phyloP scores from a whole-genome alignment of 306 rosid genomes.

The Trichosanthes cucumerina region DNA sequence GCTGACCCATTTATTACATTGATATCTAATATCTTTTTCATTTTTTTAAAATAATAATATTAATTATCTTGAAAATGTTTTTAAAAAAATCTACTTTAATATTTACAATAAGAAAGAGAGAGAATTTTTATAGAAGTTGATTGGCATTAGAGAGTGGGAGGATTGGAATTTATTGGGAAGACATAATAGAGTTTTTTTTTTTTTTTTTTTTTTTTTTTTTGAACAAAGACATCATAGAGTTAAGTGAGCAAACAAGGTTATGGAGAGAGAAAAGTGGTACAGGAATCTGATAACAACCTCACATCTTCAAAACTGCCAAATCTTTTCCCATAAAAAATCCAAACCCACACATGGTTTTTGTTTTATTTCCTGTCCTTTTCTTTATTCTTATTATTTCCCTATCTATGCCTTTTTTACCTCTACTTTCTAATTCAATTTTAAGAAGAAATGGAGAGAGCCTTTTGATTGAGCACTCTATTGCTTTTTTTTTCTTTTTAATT shows the following conservation, averaged over 20 bases:
- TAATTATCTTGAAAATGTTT: no score
- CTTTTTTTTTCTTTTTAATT: no score
- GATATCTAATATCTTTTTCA: no score
- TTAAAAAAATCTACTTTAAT: no score
- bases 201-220: no score
- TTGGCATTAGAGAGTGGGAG: no score
- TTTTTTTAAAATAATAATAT: no score
- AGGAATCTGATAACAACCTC: constrained; percentile 26
- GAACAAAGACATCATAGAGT: background rate
- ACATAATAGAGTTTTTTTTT: constrained; percentile 1
- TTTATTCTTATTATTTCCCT: background rate
- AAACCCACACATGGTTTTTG: constrained; percentile 41
- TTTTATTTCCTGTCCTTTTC: constrained; percentile 24
- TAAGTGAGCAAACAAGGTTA: background rate
- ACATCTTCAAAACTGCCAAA: constrained; percentile 27
- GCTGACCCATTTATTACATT: no score
- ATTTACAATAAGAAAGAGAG: no score
- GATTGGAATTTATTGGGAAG: background rate
- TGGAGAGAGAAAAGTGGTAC: background rate
- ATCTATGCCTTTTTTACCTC: background rate
- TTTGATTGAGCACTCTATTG: no score
- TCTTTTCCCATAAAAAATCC: constrained; percentile 22
- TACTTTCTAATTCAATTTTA: background rate
- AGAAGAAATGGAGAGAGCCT: background rate
- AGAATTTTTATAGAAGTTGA: no score